These are phyloP conservation scores for Sclerotinia spermophila DNA, from an alignment of 2,329 filamentous ascomycete species.

Conservation along the genomic window DNA sequence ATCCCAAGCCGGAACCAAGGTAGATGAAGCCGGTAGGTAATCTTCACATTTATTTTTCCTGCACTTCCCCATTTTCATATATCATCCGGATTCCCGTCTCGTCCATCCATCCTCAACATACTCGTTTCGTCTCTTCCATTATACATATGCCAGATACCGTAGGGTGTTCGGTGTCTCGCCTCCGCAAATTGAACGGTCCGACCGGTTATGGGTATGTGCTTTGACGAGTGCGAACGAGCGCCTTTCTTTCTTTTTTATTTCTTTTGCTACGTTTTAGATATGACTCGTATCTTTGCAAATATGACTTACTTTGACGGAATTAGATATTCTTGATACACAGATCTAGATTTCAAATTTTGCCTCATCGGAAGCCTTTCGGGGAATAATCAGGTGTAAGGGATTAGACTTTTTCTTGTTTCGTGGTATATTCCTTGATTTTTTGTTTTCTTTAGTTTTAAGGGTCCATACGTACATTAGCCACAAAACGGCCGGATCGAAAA, in stretches of 20 bases:
- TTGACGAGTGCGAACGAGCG: slow-evolving; percentile 1
- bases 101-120: background rate
- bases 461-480: background rate
- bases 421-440: background rate
- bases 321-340: background rate
- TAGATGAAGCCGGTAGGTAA: background rate
- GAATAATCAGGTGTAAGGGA: background rate
- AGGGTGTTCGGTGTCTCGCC: slow-evolving; percentile 5
- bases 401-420: slow-evolving; percentile 4
- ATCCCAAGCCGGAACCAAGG: background rate
- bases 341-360: slow-evolving; percentile 4
- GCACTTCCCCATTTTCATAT: background rate
- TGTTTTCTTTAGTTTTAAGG: background rate
- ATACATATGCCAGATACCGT: slow-evolving; percentile 7
- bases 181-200: slow-evolving; percentile 12
- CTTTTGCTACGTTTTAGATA: background rate
- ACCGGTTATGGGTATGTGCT: slow-evolving; percentile 6
- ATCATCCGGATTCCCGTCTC: slow-evolving; percentile 5
- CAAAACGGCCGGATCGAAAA: background rate
- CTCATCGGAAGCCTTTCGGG: slow-evolving; percentile 5
- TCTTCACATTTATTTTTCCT: background rate
- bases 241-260: background rate
- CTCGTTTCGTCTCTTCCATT: background rate
- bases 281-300: slow-evolving; percentile 3
- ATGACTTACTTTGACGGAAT: background rate